Evolutionary conservation across 495 filamentous ascomycete genomes (phyloP), one percentile per base, ranked within the genome.

Genomic region (Melanomma pulvis-pyrius): DNA sequence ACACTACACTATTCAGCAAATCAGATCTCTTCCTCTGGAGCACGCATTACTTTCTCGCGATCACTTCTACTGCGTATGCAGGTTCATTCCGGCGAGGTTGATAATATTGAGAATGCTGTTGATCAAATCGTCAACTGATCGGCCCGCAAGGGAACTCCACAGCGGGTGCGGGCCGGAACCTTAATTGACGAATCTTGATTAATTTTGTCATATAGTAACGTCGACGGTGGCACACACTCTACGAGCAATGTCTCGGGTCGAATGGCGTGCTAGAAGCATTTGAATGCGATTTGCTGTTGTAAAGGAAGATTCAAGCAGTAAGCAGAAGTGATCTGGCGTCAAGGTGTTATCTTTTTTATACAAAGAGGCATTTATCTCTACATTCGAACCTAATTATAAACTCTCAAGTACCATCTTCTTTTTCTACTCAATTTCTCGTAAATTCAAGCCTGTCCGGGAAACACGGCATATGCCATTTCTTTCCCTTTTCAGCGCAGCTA

Each of bases 201-300:
- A 32, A 36, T 24, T 36, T 32, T 55, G 30, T 26, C 25, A 34
- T 29, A 7, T 30, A 25, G 25, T 24, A 11, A 36, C 9, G 25
- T 34, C 25, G 25, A 32, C n/a, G 22, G 19, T 46, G 28, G 36
- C 34, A 47, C 56, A 36, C 26, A 21, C 5, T n/a, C 58, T 46
- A 61, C 58, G 58, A 28, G 58, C 58, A n/a, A 19, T 61, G 44
- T 61, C 46, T 61, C 19, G 34, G 46, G 28, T 29, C 41, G 30
- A 12, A 25, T 21, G 29, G 25, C 12, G 51, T 6, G 44, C 6
- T 6, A 47, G 15, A 50, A 28, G 48, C 7, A 50, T 24, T 24
- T 24, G 7, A 44, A 11, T 17, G 39, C 8, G 39, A 12, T n/a
- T 44, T 15, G 17, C 39, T 44, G 39, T 17, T 2, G 2, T 15